Evolutionary conservation across 139 green algal genomes (phyloP).

Genomic region (Monoraphidium neglectum): DNA sequence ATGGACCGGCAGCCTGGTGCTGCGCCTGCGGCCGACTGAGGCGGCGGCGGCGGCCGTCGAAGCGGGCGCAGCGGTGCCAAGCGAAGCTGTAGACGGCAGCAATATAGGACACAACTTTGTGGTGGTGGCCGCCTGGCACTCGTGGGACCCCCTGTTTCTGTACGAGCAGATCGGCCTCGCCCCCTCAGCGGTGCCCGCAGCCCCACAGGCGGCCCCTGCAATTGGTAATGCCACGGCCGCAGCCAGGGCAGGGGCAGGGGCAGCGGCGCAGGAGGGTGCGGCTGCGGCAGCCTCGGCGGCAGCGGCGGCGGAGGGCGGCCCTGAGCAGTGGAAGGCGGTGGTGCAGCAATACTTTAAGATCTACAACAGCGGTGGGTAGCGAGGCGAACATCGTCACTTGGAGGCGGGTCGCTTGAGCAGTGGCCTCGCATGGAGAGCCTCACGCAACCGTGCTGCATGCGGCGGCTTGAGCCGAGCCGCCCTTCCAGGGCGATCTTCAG

Average conservation of each 20-base stretch:
- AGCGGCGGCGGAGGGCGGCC: neutral
- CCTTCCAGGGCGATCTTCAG: too few relatives aligned
- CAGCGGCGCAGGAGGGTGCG: neutral
- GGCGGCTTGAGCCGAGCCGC: too few relatives aligned
- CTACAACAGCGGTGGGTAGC: constrained; percentile 5
- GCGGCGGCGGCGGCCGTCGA: neutral
- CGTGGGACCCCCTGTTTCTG: constrained; percentile 18
- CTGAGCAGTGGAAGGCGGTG: constrained; percentile 1
- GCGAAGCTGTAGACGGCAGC: too few relatives aligned
- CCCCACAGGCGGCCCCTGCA: constrained; percentile 4
- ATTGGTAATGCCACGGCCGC: too few relatives aligned
- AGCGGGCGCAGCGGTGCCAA: neutral
- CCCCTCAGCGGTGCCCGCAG: neutral
- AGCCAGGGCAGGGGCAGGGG: neutral
- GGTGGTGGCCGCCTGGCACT: constrained; percentile 1
- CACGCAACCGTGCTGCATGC: too few relatives aligned
- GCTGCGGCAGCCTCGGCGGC: too few relatives aligned
- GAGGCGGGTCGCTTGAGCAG: too few relatives aligned
- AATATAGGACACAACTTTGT: too few relatives aligned
- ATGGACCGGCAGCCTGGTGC: constrained; percentile 13
- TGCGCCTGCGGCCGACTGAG: neutral
- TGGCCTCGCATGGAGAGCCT: too few relatives aligned
- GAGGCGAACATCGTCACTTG: neutral
- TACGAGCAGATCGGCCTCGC: constrained; percentile 1
- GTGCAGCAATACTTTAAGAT: constrained; percentile 18